A percentile compares a stretch with the other conserved stretches of the same genome.
Evolutionary conservation across 2,329 filamentous ascomycete genomes (phyloP).

Genomic region (Claviceps pusilla): DNA sequence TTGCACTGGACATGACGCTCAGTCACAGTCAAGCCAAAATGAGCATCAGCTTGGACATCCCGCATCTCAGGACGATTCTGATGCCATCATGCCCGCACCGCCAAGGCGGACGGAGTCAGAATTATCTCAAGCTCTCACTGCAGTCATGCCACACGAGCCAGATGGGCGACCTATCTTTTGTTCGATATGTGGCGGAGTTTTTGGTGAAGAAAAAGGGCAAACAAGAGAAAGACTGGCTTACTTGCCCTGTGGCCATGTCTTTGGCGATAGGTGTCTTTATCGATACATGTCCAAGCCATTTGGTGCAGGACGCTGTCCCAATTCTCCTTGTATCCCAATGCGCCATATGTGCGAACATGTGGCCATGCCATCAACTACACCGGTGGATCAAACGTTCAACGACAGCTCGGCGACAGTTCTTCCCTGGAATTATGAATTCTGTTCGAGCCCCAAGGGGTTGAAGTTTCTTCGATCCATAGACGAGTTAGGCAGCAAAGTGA

Average conservation of each 20-base stretch:
- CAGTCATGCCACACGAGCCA: background rate
- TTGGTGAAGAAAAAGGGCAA: background rate
- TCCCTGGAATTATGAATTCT: constrained; percentile 11
- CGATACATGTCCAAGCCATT: background rate
- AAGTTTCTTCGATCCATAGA: background rate
- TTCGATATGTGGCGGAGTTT: constrained; percentile 4
- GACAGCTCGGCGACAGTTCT: background rate
- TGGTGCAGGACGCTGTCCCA: constrained; percentile 4
- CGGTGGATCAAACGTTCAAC: background rate
- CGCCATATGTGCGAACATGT: constrained; percentile 10
- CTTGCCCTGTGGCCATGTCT: constrained; percentile 15
- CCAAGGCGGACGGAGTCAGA: background rate
- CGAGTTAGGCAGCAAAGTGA: background rate
- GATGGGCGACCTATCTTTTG: background rate
- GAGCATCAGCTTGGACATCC: background rate
- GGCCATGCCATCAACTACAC: background rate
- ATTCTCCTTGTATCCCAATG: constrained; percentile 6
- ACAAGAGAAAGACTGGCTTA: constrained; percentile 8
- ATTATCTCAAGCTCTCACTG: constrained; percentile 1
- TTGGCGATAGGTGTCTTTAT: constrained; percentile 12
- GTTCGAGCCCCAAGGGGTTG: constrained; percentile 1
- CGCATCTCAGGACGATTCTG: background rate
- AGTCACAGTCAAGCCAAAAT: background rate
- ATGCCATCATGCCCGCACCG: constrained; percentile 1
- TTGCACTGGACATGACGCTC: background rate